Conservation (phyloP, 345 rosid genomes). For the Populus pruinosa region DNA sequence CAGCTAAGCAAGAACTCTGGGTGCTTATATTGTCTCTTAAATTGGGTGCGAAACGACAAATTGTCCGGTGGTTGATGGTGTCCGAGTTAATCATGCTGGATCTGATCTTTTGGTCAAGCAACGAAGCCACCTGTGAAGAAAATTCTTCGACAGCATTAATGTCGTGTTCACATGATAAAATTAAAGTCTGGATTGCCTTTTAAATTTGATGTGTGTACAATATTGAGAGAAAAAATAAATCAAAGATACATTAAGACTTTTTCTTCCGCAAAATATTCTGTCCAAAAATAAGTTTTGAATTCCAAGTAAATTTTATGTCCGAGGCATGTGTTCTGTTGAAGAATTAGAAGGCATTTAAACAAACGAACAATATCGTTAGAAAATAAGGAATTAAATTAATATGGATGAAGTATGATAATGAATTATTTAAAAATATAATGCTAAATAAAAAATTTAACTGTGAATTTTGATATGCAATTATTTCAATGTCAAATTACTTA, state of each 20-base stretch:
- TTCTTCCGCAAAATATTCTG: too few species aligned
- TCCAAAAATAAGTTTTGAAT: too few species aligned
- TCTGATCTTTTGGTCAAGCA: neutral
- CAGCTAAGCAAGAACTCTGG: neutral
- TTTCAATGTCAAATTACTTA: neutral
- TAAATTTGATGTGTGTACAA: too few species aligned
- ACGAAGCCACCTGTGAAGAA: neutral
- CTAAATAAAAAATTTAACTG: too few species aligned
- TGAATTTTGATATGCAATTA: too few species aligned
- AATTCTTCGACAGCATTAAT: neutral
- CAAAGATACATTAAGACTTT: too few species aligned
- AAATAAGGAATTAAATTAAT: too few species aligned
- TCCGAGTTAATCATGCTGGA: neutral
- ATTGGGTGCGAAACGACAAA: slow-evolving; percentile 22
- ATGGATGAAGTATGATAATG: too few species aligned
- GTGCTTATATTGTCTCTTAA: slow-evolving; percentile 12
- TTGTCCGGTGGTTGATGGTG: slow-evolving; percentile 15
- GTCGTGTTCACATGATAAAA: neutral
- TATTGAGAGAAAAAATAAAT: too few species aligned
- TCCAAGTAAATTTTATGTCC: neutral
- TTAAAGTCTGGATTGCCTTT: neutral
- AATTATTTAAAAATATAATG: too few species aligned
- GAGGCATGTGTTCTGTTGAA: neutral
- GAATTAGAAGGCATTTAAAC: too few species aligned
- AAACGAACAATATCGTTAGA: too few species aligned